These are phyloP conservation scores for Osmanthus fragrans DNA, from an alignment of 257 asterid species.

Conservation along the genomic window DNA sequence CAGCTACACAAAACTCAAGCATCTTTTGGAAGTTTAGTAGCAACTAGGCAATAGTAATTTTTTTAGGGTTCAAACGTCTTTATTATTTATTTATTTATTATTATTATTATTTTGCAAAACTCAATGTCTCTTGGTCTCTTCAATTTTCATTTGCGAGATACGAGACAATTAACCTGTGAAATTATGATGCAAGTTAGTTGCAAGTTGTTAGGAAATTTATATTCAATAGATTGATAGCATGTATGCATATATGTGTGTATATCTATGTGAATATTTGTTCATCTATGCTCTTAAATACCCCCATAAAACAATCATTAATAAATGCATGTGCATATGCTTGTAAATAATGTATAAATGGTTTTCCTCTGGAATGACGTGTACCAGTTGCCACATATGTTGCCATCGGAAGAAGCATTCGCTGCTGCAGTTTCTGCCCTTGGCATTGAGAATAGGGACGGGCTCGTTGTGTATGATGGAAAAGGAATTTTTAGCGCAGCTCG, in stretches of 20 bases:
- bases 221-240: background rate
- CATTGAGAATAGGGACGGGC: slow-evolving; percentile 79
- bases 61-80: background rate
- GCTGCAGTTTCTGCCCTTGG: slow-evolving; percentile 99
- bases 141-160: too few species aligned
- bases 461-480: slow-evolving; percentile 96
- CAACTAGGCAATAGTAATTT: background rate
- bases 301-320: background rate
- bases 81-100: background rate
- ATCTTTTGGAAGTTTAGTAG: background rate
- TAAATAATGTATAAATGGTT: background rate
- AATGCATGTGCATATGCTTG: slow-evolving; percentile 14
- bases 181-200: too few species aligned
- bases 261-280: slow-evolving; percentile 9
- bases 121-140: too few species aligned
- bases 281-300: background rate
- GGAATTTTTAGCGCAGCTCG: slow-evolving; percentile 99
- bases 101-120: too few species aligned
- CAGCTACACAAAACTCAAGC: background rate
- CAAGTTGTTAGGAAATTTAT: too few species aligned
- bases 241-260: background rate
- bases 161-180: too few species aligned
- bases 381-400: slow-evolving; percentile 98
- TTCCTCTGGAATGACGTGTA: slow-evolving; percentile 23
- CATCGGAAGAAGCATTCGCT: slow-evolving; percentile 95